Evolutionary conservation across 1,284 basidiomycete species (phyloP).

Genomic region (Xerocomus minutiporus): DNA sequence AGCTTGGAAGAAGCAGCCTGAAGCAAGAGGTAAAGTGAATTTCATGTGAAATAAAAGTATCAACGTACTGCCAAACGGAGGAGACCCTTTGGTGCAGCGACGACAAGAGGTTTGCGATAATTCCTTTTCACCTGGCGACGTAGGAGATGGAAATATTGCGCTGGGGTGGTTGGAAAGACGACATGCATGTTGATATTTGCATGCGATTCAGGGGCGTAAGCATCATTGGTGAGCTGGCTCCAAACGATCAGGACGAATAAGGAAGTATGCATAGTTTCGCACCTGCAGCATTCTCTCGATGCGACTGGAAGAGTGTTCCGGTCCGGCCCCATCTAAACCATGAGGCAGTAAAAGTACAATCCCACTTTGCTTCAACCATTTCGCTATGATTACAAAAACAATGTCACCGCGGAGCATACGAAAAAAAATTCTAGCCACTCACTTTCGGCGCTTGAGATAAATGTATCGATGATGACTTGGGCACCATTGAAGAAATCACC

Average conservation of each 20-base stretch:
- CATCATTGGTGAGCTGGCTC: constrained; percentile 65
- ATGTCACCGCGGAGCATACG: not conserved
- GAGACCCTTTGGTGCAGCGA: constrained; percentile 80
- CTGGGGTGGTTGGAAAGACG: constrained; percentile 81
- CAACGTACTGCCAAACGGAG: constrained; percentile 69
- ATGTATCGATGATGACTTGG: constrained; percentile 85
- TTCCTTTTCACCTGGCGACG: constrained; percentile 79
- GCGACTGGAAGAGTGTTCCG: constrained; percentile 84
- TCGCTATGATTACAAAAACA: constrained; percentile 49
- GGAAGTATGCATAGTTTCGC: not conserved
- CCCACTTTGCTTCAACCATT: constrained; percentile 92
- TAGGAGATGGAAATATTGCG: constrained; percentile 86
- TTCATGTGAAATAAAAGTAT: not conserved
- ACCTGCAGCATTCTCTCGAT: constrained; percentile 86
- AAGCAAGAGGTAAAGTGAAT: not conserved
- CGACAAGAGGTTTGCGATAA: constrained; percentile 79
- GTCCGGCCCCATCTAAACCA: constrained; percentile 84
- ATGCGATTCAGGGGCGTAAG: constrained; percentile 39
- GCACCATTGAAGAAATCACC: constrained; percentile 93
- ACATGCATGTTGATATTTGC: constrained; percentile 76
- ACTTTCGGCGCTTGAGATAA: constrained; percentile 81
- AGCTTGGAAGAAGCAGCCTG: constrained; percentile 75
- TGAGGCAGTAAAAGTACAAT: constrained; percentile 84
- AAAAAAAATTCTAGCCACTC: constrained; percentile 24
- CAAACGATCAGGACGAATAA: not conserved